Evolutionary conservation across 106 monocot genomes (phyloP).

Genomic region (Hemerocallis citrina): DNA sequence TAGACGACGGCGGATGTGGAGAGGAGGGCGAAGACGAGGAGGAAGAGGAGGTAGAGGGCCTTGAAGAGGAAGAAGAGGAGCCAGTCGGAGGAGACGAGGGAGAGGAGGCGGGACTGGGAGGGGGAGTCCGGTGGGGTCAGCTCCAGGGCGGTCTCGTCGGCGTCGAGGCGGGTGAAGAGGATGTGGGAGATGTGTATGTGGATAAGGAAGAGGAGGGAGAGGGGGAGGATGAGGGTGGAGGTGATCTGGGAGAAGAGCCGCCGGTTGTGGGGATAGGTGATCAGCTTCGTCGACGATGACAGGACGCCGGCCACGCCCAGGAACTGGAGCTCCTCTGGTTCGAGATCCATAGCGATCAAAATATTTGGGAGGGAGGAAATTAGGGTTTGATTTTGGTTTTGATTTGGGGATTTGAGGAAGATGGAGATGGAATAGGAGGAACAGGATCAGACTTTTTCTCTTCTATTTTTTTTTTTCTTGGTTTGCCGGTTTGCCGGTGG

Average conservation of each 20-base stretch:
- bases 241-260: constrained; percentile 27
- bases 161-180: constrained; percentile 27
- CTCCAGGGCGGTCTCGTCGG: constrained; percentile 18
- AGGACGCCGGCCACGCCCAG: constrained; percentile 19
- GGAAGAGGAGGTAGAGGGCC: constrained; percentile 6
- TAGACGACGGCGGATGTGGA: constrained; percentile 47
- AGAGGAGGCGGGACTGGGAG: constrained; percentile 13
- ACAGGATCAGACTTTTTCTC: too few species aligned
- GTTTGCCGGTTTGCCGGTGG: too few species aligned
- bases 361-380: neutral
- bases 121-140: constrained; percentile 5
- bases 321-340: constrained; percentile 40
- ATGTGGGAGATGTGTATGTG: constrained; percentile 21
- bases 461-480: too few species aligned
- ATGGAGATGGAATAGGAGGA: too few species aligned
- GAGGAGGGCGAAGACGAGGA: constrained; percentile 22
- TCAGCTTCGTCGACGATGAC: constrained; percentile 1
- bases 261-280: constrained; percentile 1
- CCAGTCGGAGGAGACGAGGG: constrained; percentile 17
- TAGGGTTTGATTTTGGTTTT: neutral
- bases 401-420: too few species aligned
- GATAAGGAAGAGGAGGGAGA: constrained; percentile 27
- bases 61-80: constrained; percentile 24
- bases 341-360: constrained; percentile 21
- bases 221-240: constrained; percentile 21